phyloP scores from a whole-genome alignment of 768 basidiomycete genomes.

The Gyrodon lividus region DNA sequence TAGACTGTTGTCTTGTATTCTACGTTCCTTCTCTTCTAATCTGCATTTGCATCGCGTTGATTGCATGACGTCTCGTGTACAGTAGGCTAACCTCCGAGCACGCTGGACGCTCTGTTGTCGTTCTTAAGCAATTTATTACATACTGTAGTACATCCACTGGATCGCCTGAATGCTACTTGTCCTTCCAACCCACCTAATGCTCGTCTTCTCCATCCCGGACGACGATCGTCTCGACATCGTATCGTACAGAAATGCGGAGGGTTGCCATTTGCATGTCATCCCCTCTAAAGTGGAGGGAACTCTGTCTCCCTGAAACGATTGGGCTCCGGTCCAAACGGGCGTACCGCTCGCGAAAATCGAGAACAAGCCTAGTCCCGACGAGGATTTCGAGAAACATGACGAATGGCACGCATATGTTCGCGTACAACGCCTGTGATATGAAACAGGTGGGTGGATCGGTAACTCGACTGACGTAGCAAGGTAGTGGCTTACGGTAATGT shows the following conservation, averaged over 20 bases:
- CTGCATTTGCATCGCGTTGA: constrained; percentile 10
- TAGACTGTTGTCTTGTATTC: not conserved
- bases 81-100: constrained; percentile 1
- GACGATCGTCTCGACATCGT: constrained; percentile 19
- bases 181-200: not conserved
- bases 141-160: not conserved
- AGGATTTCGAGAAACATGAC: constrained; percentile 32
- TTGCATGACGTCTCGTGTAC: not conserved
- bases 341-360: constrained; percentile 32
- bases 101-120: constrained; percentile 6
- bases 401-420: constrained; percentile 31
- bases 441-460: not conserved
- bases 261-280: constrained; percentile 5
- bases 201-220: constrained; percentile 6
- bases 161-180: not conserved
- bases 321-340: constrained; percentile 11
- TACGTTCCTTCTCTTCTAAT: constrained; percentile 8
- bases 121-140: too few species aligned
- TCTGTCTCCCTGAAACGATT: constrained; percentile 4
- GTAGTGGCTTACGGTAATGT: constrained; percentile 18
- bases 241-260: constrained; percentile 7
- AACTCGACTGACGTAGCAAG: not conserved
- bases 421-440: constrained; percentile 21
- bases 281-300: constrained; percentile 17
- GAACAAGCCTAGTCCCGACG: constrained; percentile 31